phyloP scores from a whole-genome alignment of 768 basidiomycete genomes.

The Filobasidium wieringae region DNA sequence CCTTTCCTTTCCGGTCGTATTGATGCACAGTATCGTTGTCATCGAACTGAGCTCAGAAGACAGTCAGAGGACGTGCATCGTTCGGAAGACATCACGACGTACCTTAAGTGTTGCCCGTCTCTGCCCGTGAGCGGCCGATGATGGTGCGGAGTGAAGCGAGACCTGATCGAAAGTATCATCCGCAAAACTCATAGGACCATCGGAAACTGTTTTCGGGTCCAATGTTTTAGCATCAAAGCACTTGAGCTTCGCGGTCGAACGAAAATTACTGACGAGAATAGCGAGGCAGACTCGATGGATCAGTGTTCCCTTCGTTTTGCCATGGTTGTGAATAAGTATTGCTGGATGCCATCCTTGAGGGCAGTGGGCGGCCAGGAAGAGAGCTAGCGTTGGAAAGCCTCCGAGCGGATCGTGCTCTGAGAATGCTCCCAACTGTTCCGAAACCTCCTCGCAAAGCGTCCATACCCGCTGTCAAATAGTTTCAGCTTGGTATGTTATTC shows the following conservation, averaged over 20 bases:
- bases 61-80: not conserved
- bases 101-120: slow-evolving; percentile 24
- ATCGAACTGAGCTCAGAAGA: slow-evolving; percentile 25
- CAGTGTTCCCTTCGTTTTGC: not conserved
- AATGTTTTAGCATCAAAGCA: not conserved
- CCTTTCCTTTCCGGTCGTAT: slow-evolving; percentile 24
- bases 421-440: slow-evolving; percentile 81
- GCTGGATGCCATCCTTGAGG: not conserved
- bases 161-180: slow-evolving; percentile 37
- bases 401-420: slow-evolving; percentile 41
- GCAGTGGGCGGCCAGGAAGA: not conserved
- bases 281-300: slow-evolving; percentile 48
- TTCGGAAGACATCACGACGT: not conserved
- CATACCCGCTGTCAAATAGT: slow-evolving; percentile 51
- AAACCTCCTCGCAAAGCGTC: slow-evolving; percentile 83
- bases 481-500: not conserved
- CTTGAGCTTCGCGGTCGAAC: not conserved
- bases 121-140: not conserved
- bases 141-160: slow-evolving; percentile 22
- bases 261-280: slow-evolving; percentile 49
- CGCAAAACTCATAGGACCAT: slow-evolving; percentile 76
- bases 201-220: slow-evolving; percentile 48
- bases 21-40: slow-evolving; percentile 38
- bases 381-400: slow-evolving; percentile 23
- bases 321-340: not conserved